These are phyloP conservation scores for Selenicereus undatus DNA, from an alignment of 148 eudicot genomes.

Conservation along the genomic window DNA sequence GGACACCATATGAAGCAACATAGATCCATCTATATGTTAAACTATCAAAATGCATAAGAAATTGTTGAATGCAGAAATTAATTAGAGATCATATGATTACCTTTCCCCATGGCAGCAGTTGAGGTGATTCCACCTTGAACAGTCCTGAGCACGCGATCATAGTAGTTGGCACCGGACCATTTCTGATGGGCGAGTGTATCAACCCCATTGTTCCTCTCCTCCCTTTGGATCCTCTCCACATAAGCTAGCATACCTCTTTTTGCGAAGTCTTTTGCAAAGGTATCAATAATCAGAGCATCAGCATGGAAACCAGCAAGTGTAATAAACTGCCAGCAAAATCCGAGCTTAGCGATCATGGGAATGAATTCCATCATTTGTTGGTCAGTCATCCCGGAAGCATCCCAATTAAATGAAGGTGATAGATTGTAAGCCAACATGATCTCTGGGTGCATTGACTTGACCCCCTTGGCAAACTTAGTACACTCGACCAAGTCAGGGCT, in stretches of 20 bases:
- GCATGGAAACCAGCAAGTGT: slow-evolving; percentile 80
- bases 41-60: too few species aligned
- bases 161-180: slow-evolving; percentile 86
- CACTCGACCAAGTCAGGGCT: slow-evolving; percentile 68
- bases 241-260: slow-evolving; percentile 70
- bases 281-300: slow-evolving; percentile 56
- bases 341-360: slow-evolving; percentile 60
- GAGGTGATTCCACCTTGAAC: slow-evolving; percentile 85
- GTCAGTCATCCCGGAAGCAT: slow-evolving; percentile 72
- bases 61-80: background rate
- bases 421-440: slow-evolving; percentile 71
- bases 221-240: slow-evolving; percentile 75
- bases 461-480: slow-evolving; percentile 54
- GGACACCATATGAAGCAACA: too few species aligned
- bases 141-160: slow-evolving; percentile 67
- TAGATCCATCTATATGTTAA: too few species aligned
- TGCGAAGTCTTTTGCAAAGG: slow-evolving; percentile 65
- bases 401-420: slow-evolving; percentile 83
- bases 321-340: slow-evolving; percentile 71
- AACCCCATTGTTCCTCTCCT: slow-evolving; percentile 62
- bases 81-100: slow-evolving; percentile 15
- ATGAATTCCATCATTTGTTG: slow-evolving; percentile 74
- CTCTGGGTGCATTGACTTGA: slow-evolving; percentile 49
- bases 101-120: slow-evolving; percentile 89
- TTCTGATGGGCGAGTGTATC: slow-evolving; percentile 79